Evolutionary conservation across 2,329 filamentous ascomycete genomes (phyloP), one percentile per base, ranked within the genome.

Genomic region (Neoarthrinium moseri): DNA sequence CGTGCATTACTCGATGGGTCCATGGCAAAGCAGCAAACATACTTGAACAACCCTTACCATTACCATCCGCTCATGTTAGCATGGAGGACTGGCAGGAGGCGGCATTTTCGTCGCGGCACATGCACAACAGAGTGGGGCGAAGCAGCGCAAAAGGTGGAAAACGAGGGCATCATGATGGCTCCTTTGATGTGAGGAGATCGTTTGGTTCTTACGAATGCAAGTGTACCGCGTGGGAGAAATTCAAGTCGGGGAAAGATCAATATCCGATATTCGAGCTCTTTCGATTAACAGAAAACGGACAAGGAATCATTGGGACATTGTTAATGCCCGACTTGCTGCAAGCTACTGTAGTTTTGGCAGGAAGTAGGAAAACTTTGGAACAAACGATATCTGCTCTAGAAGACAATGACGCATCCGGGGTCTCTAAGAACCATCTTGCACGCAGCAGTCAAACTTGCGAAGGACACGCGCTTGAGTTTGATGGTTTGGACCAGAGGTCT

Each of bases 21-120:
- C n/a, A n/a, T n/a, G n/a, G n/a, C n/a, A n/a, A n/a, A n/a, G n/a
- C n/a, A n/a, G n/a, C n/a, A n/a, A n/a, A n/a, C n/a, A n/a, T n/a
- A n/a, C n/a, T n/a, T n/a, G n/a, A n/a, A n/a, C n/a, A n/a, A n/a
- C n/a, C n/a, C n/a, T n/a, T n/a, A n/a, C n/a, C n/a, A n/a, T n/a
- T n/a, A n/a, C n/a, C n/a, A n/a, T n/a, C n/a, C n/a, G n/a, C n/a
- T 39, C 3, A 18, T 2, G 11, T 1, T 6, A 29, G 11, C 18
- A 44, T 44, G 48, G 53, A 56, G 11, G 47, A 51, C 36, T 58
- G 56, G 56, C 48, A 58, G 36, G 56, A 58, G 20, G 35, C 51
- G 6, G 53, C 51, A 22, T 47, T 57, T 34, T 51, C 49, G 5
- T 54, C 55, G 10, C 46, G 56, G 18, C 56, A 58, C 44, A 46